Evolutionary conservation across 2,329 filamentous ascomycete species (phyloP).

Genomic region (Sporothrix humicola): DNA sequence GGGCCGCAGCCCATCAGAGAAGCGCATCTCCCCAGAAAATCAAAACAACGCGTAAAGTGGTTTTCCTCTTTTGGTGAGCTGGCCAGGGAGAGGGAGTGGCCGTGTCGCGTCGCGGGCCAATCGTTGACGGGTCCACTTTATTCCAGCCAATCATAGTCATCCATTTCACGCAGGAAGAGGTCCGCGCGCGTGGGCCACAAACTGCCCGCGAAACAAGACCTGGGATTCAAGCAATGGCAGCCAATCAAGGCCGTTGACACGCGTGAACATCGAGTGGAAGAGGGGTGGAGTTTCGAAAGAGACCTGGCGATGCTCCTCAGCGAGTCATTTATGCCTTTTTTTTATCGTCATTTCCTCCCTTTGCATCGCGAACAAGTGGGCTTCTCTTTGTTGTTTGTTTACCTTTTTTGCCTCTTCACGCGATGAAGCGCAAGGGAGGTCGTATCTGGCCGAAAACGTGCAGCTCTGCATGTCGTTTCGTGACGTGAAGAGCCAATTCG

Average conservation of each 20-base stretch:
- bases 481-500: background rate
- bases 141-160: constrained; percentile 20
- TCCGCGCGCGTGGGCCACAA: constrained; percentile 17
- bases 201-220: background rate
- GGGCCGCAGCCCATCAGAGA: constrained; percentile 2
- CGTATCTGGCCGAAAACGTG: background rate
- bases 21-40: constrained; percentile 4
- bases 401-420: constrained; percentile 24
- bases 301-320: background rate
- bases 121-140: background rate
- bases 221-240: constrained; percentile 1
- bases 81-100: background rate
- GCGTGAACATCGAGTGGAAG: constrained; percentile 11
- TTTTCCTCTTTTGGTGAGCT: constrained; percentile 6
- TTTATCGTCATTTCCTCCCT: background rate
- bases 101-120: constrained; percentile 32
- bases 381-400: constrained; percentile 25
- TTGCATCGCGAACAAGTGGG: constrained; percentile 10
- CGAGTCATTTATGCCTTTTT: background rate
- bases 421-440: constrained; percentile 21
- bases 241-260: constrained; percentile 25
- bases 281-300: background rate
- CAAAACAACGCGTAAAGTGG: constrained; percentile 39
- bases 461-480: background rate
- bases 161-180: background rate